Evolutionary conservation across 345 rosid species (phyloP).

Genomic region (Hypericum perforatum): DNA sequence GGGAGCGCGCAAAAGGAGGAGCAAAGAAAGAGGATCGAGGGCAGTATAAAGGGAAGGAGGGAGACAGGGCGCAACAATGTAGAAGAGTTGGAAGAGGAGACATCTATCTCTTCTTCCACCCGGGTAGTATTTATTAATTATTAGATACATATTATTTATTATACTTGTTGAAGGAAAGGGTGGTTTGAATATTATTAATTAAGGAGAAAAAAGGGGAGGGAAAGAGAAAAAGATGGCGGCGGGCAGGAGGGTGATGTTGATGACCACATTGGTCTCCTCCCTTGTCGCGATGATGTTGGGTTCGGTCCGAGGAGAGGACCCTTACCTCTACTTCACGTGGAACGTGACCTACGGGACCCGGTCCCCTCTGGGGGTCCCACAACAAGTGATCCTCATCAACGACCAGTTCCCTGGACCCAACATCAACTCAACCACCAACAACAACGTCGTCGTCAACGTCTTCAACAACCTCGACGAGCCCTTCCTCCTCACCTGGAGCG

Average conservation of each 20-base stretch:
- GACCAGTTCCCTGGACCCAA: conserved; percentile 2
- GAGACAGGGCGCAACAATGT: too few relatives aligned
- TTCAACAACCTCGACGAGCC: conserved; percentile 5
- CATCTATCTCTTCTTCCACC: too few relatives aligned
- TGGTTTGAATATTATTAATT: too few relatives aligned
- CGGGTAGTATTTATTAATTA: too few relatives aligned
- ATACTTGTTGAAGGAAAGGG: too few relatives aligned
- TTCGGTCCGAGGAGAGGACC: background rate
- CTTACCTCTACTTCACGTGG: conserved; percentile 5
- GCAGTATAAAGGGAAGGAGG: too few relatives aligned
- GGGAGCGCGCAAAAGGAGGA: too few relatives aligned
- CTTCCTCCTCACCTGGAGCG: background rate
- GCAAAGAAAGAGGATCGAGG: too few relatives aligned
- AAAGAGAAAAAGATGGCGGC: background rate
- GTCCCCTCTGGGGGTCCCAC: background rate
- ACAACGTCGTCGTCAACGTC: conserved; percentile 2
- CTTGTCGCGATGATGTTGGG: background rate
- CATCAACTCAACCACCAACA: conserved; percentile 5
- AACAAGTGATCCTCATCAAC: background rate
- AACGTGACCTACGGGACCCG: conserved; percentile 1
- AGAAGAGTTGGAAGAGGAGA: too few relatives aligned
- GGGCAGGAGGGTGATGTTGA: background rate
- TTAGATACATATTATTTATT: too few relatives aligned
- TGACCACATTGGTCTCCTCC: background rate
- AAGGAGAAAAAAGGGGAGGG: background rate